phyloP scores from a whole-genome alignment of 345 rosid species.

The Mallotus nudiflorus region DNA sequence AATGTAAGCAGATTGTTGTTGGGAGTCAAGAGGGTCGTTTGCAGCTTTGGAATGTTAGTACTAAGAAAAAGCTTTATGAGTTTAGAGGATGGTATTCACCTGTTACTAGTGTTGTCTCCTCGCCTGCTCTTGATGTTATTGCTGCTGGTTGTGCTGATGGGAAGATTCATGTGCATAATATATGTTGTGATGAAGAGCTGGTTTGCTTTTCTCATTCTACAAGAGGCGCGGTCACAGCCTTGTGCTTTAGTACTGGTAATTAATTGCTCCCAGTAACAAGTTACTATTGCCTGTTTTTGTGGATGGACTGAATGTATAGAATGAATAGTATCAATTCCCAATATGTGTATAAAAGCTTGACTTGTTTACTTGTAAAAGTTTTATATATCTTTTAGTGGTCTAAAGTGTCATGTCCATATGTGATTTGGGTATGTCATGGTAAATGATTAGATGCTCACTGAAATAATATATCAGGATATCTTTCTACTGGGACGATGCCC shows the following conservation, averaged over 20 bases:
- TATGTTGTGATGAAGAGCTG: conserved; percentile 71
- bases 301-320: not conserved
- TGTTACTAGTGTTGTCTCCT: conserved; percentile 74
- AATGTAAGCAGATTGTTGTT: conserved; percentile 58
- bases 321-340: not conserved
- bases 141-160: conserved; percentile 96
- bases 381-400: not conserved
- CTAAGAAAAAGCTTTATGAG: conserved; percentile 76
- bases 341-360: not conserved
- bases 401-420: not conserved
- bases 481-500: not conserved
- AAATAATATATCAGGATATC: too few species aligned
- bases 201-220: conserved; percentile 72
- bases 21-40: conserved; percentile 86
- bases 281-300: conserved; percentile 1
- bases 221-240: conserved; percentile 80
- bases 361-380: not conserved
- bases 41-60: conserved; percentile 95
- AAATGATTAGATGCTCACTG: not conserved
- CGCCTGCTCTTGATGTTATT: conserved; percentile 94
- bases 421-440: not conserved
- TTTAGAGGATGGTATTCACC: conserved; percentile 85
- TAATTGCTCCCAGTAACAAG: not conserved
- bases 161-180: conserved; percentile 80
- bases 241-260: conserved; percentile 81